phyloP scores from a whole-genome alignment of 306 rosid species.

The Lathyrus tuberosus region DNA sequence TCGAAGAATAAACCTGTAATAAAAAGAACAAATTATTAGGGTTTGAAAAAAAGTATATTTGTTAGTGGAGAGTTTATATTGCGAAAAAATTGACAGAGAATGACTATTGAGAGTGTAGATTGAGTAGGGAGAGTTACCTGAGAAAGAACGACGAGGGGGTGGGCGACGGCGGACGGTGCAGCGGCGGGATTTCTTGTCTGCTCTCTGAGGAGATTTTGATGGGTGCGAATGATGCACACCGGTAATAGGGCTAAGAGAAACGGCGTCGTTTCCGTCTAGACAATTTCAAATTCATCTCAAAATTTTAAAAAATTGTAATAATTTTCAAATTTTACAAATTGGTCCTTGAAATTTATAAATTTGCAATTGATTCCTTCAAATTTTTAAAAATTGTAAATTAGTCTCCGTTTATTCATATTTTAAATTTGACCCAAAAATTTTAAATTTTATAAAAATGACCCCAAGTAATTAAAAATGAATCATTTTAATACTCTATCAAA shows the following conservation, averaged over 20 bases:
- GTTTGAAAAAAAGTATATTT: background rate
- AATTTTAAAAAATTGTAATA: no score
- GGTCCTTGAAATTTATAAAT: no score
- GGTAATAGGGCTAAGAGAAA: background rate
- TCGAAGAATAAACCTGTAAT: slow-evolving; percentile 2
- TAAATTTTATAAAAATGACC: no score
- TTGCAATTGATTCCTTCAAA: no score
- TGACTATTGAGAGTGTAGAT: background rate
- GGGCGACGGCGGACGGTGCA: background rate
- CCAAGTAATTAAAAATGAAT: no score
- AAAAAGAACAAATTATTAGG: background rate
- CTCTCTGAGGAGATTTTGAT: no score
- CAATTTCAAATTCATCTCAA: no score
- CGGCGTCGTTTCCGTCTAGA: background rate
- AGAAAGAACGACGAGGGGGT: background rate
- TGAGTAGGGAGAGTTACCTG: background rate
- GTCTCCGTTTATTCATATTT: no score
- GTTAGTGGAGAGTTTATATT: background rate
- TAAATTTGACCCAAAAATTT: no score
- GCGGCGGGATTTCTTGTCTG: background rate
- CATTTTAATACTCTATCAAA: no score
- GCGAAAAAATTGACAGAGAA: background rate
- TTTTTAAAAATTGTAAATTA: no score
- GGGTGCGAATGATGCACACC: background rate
- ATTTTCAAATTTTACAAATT: no score